A percentile compares a stretch with the other conserved stretches of the same genome.
These are phyloP conservation scores for Fibroporia radiculosa DNA, from an alignment of 768 basidiomycete genomes.

Conservation along the genomic window DNA sequence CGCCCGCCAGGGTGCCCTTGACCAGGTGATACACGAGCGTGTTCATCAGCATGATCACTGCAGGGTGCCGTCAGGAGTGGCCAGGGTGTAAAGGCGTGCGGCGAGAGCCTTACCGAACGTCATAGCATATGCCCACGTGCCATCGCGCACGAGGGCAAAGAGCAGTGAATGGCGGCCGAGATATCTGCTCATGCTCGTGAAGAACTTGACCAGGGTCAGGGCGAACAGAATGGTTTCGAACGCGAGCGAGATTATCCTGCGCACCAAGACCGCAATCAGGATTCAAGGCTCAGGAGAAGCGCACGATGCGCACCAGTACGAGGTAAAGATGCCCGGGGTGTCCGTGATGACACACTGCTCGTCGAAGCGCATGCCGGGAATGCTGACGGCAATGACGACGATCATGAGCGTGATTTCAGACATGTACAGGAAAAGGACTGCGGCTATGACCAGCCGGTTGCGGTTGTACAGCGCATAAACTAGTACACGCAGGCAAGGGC, in stretches of 20 bases:
- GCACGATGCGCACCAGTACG: slow-evolving; percentile 3
- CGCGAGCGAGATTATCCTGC: slow-evolving; percentile 6
- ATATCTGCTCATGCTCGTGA: background rate
- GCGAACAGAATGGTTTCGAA: slow-evolving; percentile 10
- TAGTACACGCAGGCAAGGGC: background rate
- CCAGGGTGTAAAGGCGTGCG: background rate
- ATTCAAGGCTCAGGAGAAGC: background rate
- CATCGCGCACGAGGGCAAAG: slow-evolving; percentile 5
- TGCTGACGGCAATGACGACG: slow-evolving; percentile 1
- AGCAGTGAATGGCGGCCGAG: background rate
- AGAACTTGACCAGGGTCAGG: slow-evolving; percentile 8
- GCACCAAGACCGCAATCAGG: no score
- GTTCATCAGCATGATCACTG: slow-evolving; percentile 15
- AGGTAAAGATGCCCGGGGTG: slow-evolving; percentile 2
- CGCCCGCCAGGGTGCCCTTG: slow-evolving; percentile 10
- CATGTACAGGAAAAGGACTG: slow-evolving; percentile 3
- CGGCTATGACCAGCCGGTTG: background rate
- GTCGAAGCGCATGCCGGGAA: slow-evolving; percentile 6
- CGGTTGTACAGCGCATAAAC: slow-evolving; percentile 11
- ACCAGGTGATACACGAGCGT: slow-evolving; percentile 13
- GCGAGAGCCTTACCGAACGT: slow-evolving; percentile 4
- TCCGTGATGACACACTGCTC: slow-evolving; percentile 7
- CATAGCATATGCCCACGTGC: slow-evolving; percentile 11
- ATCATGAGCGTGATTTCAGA: slow-evolving; percentile 6
- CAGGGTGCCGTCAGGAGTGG: background rate